Evolutionary conservation across 1,284 basidiomycete species (phyloP).

Genomic region (Gomphus sp.): DNA sequence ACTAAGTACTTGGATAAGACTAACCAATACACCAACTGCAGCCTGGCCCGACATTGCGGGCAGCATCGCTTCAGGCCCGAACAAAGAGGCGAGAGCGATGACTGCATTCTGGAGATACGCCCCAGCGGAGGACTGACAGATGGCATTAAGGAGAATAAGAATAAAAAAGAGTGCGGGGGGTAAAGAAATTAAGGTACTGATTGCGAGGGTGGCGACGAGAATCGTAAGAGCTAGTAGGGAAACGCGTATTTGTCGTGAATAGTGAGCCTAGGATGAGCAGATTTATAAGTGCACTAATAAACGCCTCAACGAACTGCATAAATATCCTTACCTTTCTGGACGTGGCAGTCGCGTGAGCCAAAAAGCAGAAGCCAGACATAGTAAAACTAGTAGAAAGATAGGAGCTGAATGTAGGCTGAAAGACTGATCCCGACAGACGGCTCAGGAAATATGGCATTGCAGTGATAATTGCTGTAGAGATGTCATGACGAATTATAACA

Average conservation of each 20-base stretch:
- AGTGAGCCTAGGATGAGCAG: constrained; percentile 31
- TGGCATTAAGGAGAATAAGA: constrained; percentile 52
- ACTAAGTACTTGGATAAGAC: constrained; percentile 60
- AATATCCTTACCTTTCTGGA: constrained; percentile 48
- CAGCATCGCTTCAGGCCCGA: constrained; percentile 61
- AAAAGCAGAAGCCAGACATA: constrained; percentile 52
- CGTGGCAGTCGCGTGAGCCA: constrained; percentile 61
- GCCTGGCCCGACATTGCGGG: constrained; percentile 69
- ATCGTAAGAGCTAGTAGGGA: constrained; percentile 37
- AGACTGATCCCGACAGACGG: constrained; percentile 44
- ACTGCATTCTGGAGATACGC: constrained; percentile 64
- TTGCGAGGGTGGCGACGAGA: constrained; percentile 45
- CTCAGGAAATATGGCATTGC: constrained; percentile 68
- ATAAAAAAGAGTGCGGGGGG: constrained; percentile 48
- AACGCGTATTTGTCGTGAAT: constrained; percentile 39
- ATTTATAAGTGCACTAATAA: neutral
- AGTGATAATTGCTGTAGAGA: constrained; percentile 55
- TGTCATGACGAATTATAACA: neutral
- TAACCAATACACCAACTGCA: constrained; percentile 65
- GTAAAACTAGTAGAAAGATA: constrained; percentile 62
- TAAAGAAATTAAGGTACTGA: constrained; percentile 46
- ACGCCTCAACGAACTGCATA: neutral
- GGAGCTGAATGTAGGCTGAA: constrained; percentile 55
- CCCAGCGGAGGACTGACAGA: constrained; percentile 45
- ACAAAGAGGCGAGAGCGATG: constrained; percentile 62